Conservation (phyloP, 768 basidiomycete species). For the Termitomyces sp. region DNA sequence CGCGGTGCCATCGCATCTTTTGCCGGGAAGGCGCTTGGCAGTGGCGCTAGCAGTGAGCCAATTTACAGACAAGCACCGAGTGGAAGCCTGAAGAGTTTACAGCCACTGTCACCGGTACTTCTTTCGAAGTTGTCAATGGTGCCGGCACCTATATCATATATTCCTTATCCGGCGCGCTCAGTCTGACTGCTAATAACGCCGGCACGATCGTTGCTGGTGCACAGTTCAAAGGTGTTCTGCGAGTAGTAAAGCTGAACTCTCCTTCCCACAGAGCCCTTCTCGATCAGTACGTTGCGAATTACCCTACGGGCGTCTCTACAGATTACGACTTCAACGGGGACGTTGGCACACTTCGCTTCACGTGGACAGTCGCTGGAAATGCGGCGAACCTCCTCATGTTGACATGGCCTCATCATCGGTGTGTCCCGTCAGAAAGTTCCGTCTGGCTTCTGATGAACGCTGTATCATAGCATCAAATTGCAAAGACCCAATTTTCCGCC, state of each 20-base stretch:
- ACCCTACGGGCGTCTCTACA: slow-evolving; percentile 21
- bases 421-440: slow-evolving; percentile 1
- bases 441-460: not conserved
- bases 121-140: slow-evolving; percentile 21
- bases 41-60: slow-evolving; percentile 15
- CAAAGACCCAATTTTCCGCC: slow-evolving; percentile 20
- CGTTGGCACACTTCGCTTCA: slow-evolving; percentile 24
- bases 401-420: slow-evolving; percentile 30
- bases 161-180: slow-evolving; percentile 23
- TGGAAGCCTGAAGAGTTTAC: not conserved
- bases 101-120: slow-evolving; percentile 21
- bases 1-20: slow-evolving; percentile 25
- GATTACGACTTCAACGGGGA: slow-evolving; percentile 25
- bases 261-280: slow-evolving; percentile 21
- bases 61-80: not conserved
- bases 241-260: slow-evolving; percentile 21
- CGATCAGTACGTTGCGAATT: slow-evolving; percentile 24
- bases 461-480: slow-evolving; percentile 13
- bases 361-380: slow-evolving; percentile 23
- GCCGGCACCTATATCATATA: slow-evolving; percentile 27
- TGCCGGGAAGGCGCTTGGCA: slow-evolving; percentile 17
- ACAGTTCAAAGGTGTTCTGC: slow-evolving; percentile 23
- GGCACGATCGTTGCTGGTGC: slow-evolving; percentile 18
- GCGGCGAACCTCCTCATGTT: slow-evolving; percentile 24
- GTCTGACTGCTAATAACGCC: slow-evolving; percentile 18